Evolutionary conservation across 2,329 filamentous ascomycete genomes (phyloP), one percentile per base, ranked within the genome.

Genomic region (Aureobasidium sp.): DNA sequence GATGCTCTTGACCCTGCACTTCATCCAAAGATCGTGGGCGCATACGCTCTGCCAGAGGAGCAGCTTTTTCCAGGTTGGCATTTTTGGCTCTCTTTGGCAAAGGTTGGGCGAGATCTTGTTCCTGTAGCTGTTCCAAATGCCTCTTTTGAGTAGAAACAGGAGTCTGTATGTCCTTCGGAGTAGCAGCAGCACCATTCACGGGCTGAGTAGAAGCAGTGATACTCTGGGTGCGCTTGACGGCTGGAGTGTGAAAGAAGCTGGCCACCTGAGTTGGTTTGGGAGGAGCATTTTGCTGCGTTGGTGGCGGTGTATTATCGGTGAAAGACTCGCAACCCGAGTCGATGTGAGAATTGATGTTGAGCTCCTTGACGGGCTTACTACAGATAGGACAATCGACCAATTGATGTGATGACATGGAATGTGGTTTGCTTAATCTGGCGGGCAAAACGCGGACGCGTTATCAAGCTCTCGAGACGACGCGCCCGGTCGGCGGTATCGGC

Each of bases 31-130:
- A 86, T 53, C 76, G 78, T 1, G 93, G 93, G 3, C 93, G 83
- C 89, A 97, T 95, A 25, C 91, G 86, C 70, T 98, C 93, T 2
- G 93, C 90, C 16, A 98, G 75, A 0, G 93, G 93, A 7, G 89
- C 90, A 1, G 84, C 81, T 62, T 83, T 82, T 54, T 83, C 79
- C 30, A 83, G 74, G 1, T 78, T 76, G 22, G 17, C 24, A 61
- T 69, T 79, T 70, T 88, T 89, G 12, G 78, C 73, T 64, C 83
- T 85, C 68, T 91, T 90, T 3, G 74, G 60, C 7, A 74, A 63
- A 12, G 75, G 30, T 25, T 35, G 24, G 29, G 55, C 24, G 6
- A 19, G 45, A 24, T 59, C 55, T 10, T 57, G 52, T 10, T 40
- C 21, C 12, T 45, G 39, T 6, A 56, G 27, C 8, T 44, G 12